Evolutionary conservation across 441 rosid genomes (phyloP), one percentile per base, ranked within the genome.

Genomic region (Raphanus hybrid): DNA sequence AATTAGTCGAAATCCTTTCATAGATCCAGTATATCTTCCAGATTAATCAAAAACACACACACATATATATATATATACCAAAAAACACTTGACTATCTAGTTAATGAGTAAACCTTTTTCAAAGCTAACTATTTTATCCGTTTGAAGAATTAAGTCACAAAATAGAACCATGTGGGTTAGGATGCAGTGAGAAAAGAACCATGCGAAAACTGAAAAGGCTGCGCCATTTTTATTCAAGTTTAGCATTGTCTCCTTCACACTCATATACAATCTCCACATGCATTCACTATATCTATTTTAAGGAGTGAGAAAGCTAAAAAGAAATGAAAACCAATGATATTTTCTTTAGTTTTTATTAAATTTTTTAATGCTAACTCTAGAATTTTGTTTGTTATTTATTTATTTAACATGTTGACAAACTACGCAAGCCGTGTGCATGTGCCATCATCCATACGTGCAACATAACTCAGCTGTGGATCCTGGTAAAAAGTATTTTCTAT

Each of bases 171-270:
- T 43, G 29, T 2, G 72, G 45, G 58, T 70, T 71, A 43, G 41
- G 76, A 65, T 59, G 64, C 77, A 50, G 37, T 72, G 77, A 67
- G 69, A 72, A 78, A 66, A 65, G 80, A 64, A 55, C 23, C 61
- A 71, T 71, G 61, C 68, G 35, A 65, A 45, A 29, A 5, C 23
- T 4, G 52, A 34, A 66, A 78, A 67, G 77, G 61, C 77, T 78
- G 81, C 81, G 69, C 73, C 77, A 72, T 50, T 60, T 29, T 78
- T 50, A 39, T 78, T 78, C 70, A 67, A 78, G 70, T 52, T 72
- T 72, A n/a, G 5, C 74, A 50, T 10, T 67, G 72, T 78, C 74
- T 73, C 74, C 74, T 73, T 78, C 81, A 78, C 81, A 78, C 74
- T 62, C 64, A 34, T 59, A 45, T 59, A 34, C 58, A 11, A 23